Conservation (phyloP, 2,329 filamentous ascomycete species). For the Cytospora piceicola region DNA sequence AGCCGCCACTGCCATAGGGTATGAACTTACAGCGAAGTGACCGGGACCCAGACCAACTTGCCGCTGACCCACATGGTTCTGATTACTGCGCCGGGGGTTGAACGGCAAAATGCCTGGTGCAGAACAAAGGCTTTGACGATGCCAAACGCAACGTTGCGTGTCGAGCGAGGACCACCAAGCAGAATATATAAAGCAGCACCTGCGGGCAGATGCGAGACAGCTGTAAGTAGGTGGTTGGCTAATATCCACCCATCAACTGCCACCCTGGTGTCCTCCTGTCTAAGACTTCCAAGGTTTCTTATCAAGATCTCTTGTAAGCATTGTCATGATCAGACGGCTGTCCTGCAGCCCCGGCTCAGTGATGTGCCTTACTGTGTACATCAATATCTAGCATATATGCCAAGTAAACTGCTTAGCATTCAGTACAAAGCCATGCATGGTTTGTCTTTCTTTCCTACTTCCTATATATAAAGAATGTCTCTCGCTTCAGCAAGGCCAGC, state of each 20-base stretch:
- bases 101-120: background rate
- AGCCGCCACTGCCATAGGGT: too few species aligned
- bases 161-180: background rate
- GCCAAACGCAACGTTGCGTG: constrained; percentile 7
- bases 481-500: background rate
- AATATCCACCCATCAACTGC: background rate
- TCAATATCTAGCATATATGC: too few species aligned
- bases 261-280: background rate
- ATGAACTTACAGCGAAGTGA: too few species aligned
- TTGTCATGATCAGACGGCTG: background rate
- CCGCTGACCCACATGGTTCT: too few species aligned
- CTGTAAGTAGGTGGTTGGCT: background rate
- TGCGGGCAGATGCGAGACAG: background rate
- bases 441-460: too few species aligned
- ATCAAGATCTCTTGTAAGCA: background rate
- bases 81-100: background rate
- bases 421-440: too few species aligned
- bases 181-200: background rate
- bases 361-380: background rate
- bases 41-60: too few species aligned
- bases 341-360: background rate
- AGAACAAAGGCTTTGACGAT: too few species aligned
- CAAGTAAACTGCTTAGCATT: too few species aligned
- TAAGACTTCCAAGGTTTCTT: too few species aligned
- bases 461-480: too few species aligned